Percentiles rank a stretch among this genome's conserved stretches.
These are phyloP conservation scores for Eucalyptus sp. DNA, from an alignment of 345 rosid genomes.

Conservation along the genomic window DNA sequence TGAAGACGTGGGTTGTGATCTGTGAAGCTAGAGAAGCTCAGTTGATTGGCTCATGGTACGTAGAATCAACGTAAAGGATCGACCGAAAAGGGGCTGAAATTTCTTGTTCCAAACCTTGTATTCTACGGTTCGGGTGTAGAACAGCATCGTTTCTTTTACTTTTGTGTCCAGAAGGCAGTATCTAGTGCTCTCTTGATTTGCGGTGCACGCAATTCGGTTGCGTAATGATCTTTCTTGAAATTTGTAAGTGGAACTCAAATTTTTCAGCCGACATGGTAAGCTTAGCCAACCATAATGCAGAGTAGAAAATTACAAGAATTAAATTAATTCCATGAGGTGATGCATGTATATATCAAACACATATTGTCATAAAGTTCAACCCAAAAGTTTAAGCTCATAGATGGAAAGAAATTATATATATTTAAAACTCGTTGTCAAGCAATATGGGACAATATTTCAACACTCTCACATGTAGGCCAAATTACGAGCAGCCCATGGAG, in stretches of 20 bases:
- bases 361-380: too few species aligned
- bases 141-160: background rate
- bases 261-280: background rate
- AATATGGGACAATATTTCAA: too few species aligned
- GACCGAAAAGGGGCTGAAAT: background rate
- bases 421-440: too few species aligned
- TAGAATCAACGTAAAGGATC: background rate
- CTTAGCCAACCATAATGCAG: background rate
- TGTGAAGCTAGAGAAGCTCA: background rate
- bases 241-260: background rate
- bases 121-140: background rate
- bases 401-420: rapidly evolving
- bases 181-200: background rate
- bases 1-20: background rate
- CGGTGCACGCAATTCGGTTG: background rate
- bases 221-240: background rate
- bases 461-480: rapidly evolving
- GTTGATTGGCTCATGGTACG: background rate
- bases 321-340: background rate
- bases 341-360: background rate
- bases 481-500: too few species aligned
- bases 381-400: rapidly evolving
- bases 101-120: background rate
- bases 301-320: background rate
- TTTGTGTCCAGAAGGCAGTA: background rate